Evolutionary conservation across 495 filamentous ascomycete species (phyloP), one percentile per base, ranked within the genome.

Genomic region (Penicillium taxi): DNA sequence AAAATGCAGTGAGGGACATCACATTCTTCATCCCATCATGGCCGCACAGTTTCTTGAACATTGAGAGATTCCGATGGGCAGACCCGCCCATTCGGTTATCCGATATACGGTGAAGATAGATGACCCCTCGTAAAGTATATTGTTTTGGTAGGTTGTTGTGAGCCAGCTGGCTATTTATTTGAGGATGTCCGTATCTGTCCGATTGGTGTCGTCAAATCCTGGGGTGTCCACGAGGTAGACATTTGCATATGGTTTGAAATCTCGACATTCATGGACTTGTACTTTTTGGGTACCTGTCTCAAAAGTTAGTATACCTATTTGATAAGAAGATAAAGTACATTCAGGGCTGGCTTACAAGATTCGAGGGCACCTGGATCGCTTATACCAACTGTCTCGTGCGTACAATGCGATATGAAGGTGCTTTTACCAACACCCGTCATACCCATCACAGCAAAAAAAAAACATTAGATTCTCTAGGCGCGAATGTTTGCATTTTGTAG

Each of bases 21-120:
- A 74, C 67, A 0, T 56, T 55, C 7, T 47, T 32, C 15, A 72
- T 37, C n/a, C 35, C 52, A 1, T 61, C 38, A 0, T 47, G 30
- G 0, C 69, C 73, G 33, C 63, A 67, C 0, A 74, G 41, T 28
- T 61, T 48, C 11, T 55, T 45, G 41, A 74, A 72, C 43, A 68
- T 64, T n/a, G 20, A 22, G 0, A 76, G 23, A 24, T 69, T 70
- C 5, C 48, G 54, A 16, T 41, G 47, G 7, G 62, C 58, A 0
- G 69, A 60, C 0, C 64, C 63, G 18, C 43, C 13, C 45, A 74
- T 54, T 0, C 64, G 41, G 0, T 35, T 26, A 15, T 72, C 58
- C 3, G 37, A 52, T 36, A 74, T 76, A 5, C 53, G 47, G 34
- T 75, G 71, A 0, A 73, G 47, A 39, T 73, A 59, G n/a, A 61